These are phyloP conservation scores for Aphanomyces cochlioides DNA, from an alignment of 352 stramenopile species.

Conservation along the genomic window DNA sequence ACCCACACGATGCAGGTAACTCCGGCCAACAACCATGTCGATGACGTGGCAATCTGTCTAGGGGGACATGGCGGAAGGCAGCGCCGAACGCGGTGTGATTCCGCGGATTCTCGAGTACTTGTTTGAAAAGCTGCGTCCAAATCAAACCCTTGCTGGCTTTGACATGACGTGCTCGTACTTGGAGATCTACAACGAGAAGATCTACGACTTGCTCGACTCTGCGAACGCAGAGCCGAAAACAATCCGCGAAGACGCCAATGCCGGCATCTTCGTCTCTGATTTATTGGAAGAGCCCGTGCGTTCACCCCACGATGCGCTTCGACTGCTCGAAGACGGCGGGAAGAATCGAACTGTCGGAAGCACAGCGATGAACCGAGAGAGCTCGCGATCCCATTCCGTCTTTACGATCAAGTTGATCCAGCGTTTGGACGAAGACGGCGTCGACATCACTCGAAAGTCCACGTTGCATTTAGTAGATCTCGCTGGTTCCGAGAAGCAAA, in stretches of 20 bases:
- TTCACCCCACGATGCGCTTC: constrained; percentile 60
- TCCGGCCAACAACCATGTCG: constrained; percentile 33
- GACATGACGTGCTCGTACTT: constrained; percentile 79
- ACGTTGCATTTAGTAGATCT: constrained; percentile 85
- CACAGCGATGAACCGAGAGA: constrained; percentile 97
- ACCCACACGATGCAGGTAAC: constrained; percentile 87
- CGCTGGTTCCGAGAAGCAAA: constrained; percentile 83
- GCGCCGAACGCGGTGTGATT: constrained; percentile 55
- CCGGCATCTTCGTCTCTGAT: constrained; percentile 74
- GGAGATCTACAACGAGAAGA: constrained; percentile 90
- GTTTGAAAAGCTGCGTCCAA: constrained; percentile 53
- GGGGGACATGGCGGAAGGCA: constrained; percentile 22
- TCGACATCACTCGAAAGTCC: constrained; percentile 62
- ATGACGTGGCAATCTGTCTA: constrained; percentile 27
- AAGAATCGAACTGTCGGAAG: constrained; percentile 91
- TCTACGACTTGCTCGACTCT: constrained; percentile 79
- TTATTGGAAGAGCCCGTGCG: constrained; percentile 62
- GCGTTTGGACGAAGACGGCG: constrained; percentile 56
- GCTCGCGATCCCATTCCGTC: constrained; percentile 94
- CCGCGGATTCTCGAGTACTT: constrained; percentile 81
- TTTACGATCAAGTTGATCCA: constrained; percentile 95
- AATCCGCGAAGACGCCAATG: constrained; percentile 62
- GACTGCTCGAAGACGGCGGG: constrained; percentile 66
- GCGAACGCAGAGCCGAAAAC: constrained; percentile 57
- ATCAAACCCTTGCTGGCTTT: constrained; percentile 39